These are phyloP conservation scores for Aspergillus udagawae DNA, from an alignment of 2,329 filamentous ascomycete species.

Conservation along the genomic window DNA sequence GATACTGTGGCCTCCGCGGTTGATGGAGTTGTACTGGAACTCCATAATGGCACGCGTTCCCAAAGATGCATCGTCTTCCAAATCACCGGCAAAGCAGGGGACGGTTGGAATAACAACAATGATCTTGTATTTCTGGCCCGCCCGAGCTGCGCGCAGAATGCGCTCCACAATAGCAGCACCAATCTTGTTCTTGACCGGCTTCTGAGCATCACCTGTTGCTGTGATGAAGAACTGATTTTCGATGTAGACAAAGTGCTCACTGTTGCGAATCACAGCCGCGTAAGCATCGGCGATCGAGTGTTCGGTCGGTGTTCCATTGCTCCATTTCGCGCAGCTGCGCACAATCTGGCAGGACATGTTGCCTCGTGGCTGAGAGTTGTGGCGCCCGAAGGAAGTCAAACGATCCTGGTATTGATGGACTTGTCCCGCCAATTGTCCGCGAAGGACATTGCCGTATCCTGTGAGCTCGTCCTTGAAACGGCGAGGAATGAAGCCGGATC, in stretches of 20 bases:
- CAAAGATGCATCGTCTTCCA: conserved; percentile 74
- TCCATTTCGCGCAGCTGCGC: conserved; percentile 90
- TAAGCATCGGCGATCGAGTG: conserved; percentile 88
- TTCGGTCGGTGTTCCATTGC: conserved; percentile 77
- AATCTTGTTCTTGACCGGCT: conserved; percentile 82
- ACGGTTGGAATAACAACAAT: conserved; percentile 88
- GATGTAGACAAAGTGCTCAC: conserved; percentile 91
- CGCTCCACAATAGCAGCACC: conserved; percentile 92
- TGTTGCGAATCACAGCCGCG: conserved; percentile 75
- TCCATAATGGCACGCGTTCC: conserved; percentile 97
- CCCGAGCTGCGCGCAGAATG: conserved; percentile 72
- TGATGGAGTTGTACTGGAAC: conserved; percentile 96
- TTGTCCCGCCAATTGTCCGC: conserved; percentile 39
- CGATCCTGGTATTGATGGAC: conserved; percentile 44
- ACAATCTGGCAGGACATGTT: conserved; percentile 47
- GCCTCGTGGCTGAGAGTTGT: conserved; percentile 21
- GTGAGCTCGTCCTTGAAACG: conserved; percentile 37
- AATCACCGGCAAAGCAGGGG: conserved; percentile 88
- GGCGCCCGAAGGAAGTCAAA: conserved; percentile 23
- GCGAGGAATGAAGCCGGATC: conserved; percentile 27
- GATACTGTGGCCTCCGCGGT: conserved; percentile 86
- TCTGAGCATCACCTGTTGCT: conserved; percentile 79
- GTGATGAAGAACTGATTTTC: conserved; percentile 99
- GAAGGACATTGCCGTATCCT: conserved; percentile 35
- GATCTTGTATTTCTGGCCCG: conserved; percentile 81